Percentiles rank a stretch among this genome's conserved stretches.
These are phyloP conservation scores for Podaxis sp. DNA, from an alignment of 768 basidiomycete species.

Conservation along the genomic window DNA sequence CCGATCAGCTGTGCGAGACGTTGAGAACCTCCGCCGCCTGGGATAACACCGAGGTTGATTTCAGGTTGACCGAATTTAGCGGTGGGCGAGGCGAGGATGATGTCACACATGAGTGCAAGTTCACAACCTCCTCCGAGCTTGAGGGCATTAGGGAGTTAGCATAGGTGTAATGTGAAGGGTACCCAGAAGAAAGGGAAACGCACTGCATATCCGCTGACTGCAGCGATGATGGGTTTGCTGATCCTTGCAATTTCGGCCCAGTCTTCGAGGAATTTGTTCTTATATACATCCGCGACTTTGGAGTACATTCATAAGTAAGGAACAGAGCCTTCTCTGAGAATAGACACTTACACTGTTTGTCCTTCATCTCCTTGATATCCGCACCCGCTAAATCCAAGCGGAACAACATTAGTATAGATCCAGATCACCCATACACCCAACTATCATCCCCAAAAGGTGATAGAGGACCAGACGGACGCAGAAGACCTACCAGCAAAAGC, in stretches of 20 bases:
- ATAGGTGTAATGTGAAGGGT: not conserved
- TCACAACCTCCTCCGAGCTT: constrained; percentile 95
- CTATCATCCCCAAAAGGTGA: not conserved
- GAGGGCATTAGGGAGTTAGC: not conserved
- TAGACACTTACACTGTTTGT: constrained; percentile 73
- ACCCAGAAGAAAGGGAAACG: constrained; percentile 19
- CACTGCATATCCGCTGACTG: constrained; percentile 92
- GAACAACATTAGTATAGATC: not conserved
- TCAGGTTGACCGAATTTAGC: constrained; percentile 96
- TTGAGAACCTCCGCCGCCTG: constrained; percentile 92
- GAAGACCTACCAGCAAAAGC: constrained; percentile 81
- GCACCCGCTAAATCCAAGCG: constrained; percentile 65
- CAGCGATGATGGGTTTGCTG: constrained; percentile 92
- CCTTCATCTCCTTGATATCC: constrained; percentile 99
- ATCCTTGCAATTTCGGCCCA: constrained; percentile 74
- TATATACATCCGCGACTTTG: constrained; percentile 82
- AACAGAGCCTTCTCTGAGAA: not conserved
- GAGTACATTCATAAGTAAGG: not conserved
- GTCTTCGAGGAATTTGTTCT: constrained; percentile 76
- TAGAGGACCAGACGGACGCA: not conserved
- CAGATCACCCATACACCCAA: not conserved
- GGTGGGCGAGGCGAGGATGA: constrained; percentile 85
- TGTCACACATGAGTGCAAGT: constrained; percentile 94
- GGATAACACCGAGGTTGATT: constrained; percentile 92
- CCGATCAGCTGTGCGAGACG: constrained; percentile 82